Conservation (phyloP, 2,329 filamentous ascomycete genomes). For the Ceratocystis destructans region DNA sequence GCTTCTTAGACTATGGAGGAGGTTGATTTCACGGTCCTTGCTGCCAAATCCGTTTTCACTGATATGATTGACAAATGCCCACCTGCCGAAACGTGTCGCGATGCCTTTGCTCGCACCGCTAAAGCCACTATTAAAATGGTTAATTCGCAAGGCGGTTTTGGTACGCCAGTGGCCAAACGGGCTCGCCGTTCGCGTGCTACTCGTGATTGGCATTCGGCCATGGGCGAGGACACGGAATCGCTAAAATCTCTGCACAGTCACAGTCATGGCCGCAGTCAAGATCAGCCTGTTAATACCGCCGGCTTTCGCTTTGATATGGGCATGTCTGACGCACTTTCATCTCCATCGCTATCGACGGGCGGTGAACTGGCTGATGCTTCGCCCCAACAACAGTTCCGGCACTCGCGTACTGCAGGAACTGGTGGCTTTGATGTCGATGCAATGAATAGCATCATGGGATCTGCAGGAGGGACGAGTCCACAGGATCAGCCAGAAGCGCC, state of each 20-base stretch:
- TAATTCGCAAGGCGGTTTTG: conserved; percentile 72
- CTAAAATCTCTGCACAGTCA: conserved; percentile 19
- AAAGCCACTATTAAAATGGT: conserved; percentile 95
- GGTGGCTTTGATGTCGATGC: conserved; percentile 5
- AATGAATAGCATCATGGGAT: background rate
- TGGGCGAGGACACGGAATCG: conserved; percentile 21
- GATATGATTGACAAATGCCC: conserved; percentile 92
- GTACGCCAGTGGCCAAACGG: conserved; percentile 28
- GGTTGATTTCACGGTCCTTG: conserved; percentile 91
- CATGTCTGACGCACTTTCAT: conserved; percentile 31
- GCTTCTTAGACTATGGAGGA: conserved; percentile 65
- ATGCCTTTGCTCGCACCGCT: conserved; percentile 88
- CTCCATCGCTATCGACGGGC: conserved; percentile 29
- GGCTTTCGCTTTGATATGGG: conserved; percentile 27
- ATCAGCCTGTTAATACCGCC: too few relatives aligned
- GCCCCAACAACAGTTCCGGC: conserved; percentile 23
- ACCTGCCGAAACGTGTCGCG: conserved; percentile 82
- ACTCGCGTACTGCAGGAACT: conserved; percentile 16
- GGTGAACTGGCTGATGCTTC: conserved; percentile 30
- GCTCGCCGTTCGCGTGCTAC: conserved; percentile 22
- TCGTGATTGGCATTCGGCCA: conserved; percentile 25
- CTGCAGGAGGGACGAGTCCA: background rate
- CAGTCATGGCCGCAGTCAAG: background rate
- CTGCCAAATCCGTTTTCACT: conserved; percentile 80
- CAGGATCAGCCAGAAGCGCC: background rate